Base-by-base conservation (phyloP, 2,329 filamentous ascomycete species). In the Calonectria hawksworthii region DNA sequence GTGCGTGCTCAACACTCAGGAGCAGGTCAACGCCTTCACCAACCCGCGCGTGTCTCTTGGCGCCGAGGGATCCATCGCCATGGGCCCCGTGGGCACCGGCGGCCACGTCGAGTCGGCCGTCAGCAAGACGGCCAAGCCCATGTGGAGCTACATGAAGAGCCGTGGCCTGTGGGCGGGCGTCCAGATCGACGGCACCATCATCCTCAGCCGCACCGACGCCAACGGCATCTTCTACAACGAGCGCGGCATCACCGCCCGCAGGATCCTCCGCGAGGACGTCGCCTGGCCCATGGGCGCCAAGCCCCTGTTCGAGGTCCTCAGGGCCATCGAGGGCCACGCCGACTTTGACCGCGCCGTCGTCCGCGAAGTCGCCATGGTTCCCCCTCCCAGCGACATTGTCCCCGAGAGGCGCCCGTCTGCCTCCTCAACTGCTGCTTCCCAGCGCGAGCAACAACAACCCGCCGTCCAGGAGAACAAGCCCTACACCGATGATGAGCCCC, bases 91-190 rank as follows among this genome's bases (percentile, higher is more conserved):
- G 0, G 90, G 94, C 11, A 86, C 92, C 3, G 94, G 94, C 21
- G 93, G 90, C 10, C 86, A 93, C 2, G 85, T 95, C 21, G 84
- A 86, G 47, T 79, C 84, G 13, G 83, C 83, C 0, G 74, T 83
- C 0, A 80, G 79, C 59, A 80, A 80, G 76, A 82, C 81, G 0
- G 81, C 75, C 77, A 88, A 91, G 34, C 94, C 95, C 0, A 89
- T 96, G 9, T 96, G 93, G 89, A 95, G 93, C 36, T 97, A 97
- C 82, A 91, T 96, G 84, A 96, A 96, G 86, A 94, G 92, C 76
- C 90, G 94, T 38, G 95, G 95, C 1, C 90, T 96, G 72, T 96
- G 96, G 83, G 94, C 93, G 1, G 94, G 94, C 16, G 90, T 96
- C 0, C 93, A 95, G 77, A 88, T 96, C n/a, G 94, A 96, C 78